Evolutionary conservation across 148 eudicot species (phyloP).

Genomic region (Rhododendron williamsianum): DNA sequence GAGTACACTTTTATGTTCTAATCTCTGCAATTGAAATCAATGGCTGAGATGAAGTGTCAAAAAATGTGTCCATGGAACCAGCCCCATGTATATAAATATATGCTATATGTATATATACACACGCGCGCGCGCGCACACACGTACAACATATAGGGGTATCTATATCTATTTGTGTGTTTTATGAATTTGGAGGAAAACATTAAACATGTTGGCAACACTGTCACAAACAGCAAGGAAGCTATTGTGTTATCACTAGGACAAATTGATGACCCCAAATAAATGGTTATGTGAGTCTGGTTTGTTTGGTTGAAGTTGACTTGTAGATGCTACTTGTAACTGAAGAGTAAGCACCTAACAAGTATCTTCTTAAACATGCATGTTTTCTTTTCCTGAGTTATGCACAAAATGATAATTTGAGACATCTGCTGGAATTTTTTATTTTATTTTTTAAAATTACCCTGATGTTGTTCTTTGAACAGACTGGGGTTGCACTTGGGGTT

Average conservation of each 20-base stretch:
- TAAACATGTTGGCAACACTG: not conserved
- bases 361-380: not conserved
- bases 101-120: no score
- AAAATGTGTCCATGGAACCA: no score
- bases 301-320: not conserved
- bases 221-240: not conserved
- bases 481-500: constrained; percentile 80
- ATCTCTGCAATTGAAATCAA: no score
- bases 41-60: no score
- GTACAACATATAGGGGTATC: not conserved
- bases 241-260: not conserved
- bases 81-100: no score
- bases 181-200: not conserved
- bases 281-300: not conserved
- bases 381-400: no score
- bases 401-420: not conserved
- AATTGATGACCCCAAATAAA: not conserved
- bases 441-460: not conserved
- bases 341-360: not conserved
- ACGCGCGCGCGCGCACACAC: not conserved
- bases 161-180: not conserved
- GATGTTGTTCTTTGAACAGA: constrained; percentile 38
- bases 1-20: no score
- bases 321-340: not conserved
- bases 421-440: not conserved